Evolutionary conservation across 1,284 basidiomycete species (phyloP), one percentile per base, ranked within the genome.

Genomic region (Somion occarium): DNA sequence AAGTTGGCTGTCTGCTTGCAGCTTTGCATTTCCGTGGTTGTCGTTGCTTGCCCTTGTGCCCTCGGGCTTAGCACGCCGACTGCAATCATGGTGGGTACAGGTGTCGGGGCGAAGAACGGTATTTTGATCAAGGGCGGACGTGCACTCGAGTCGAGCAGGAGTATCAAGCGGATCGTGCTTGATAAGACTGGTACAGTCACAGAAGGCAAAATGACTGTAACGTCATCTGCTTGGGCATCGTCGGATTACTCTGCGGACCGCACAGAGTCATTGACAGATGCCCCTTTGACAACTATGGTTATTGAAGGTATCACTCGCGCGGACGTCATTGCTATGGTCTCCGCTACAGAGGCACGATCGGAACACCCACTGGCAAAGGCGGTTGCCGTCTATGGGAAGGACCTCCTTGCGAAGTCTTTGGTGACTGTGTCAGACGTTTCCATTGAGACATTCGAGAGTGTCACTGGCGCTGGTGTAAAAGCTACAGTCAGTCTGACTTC

Each of bases 161-260:
- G 77, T 47, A 86, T 99, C 61, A 82, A 83, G 62, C 78, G 83
- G 30, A 85, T 99, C 58, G 80, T 98, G 0, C 72, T 99, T 50
- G 97, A 99, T 77, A 99, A 99, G 79, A 99, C 97, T 0, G 97
- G 97, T 3, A 99, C 97, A 0, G 83, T 99, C 12, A 99, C 97
- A 0, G 76, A 90, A 44, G 97, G 96, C 43, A 89, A 86, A 68
- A 75, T 91, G 58, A 75, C 70, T 3, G 89, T 98, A 37, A 78
- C 82, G 1, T 83, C 80, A 1, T 71, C 91, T 37, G 75, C 76
- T 42, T 99, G 96, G 96, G 83, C 83, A 1, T 75, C 83, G 11
- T 63, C 73, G 0, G 65, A 60, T 42, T 67, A 66, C 51, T 67
- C 69, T 3, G 50, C 57, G 22, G 24, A 27, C 2, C 59, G 51